Evolutionary conservation across 2,329 filamentous ascomycete genomes (phyloP), one percentile per base, ranked within the genome.

Genomic region (Aureobasidium sp.): DNA sequence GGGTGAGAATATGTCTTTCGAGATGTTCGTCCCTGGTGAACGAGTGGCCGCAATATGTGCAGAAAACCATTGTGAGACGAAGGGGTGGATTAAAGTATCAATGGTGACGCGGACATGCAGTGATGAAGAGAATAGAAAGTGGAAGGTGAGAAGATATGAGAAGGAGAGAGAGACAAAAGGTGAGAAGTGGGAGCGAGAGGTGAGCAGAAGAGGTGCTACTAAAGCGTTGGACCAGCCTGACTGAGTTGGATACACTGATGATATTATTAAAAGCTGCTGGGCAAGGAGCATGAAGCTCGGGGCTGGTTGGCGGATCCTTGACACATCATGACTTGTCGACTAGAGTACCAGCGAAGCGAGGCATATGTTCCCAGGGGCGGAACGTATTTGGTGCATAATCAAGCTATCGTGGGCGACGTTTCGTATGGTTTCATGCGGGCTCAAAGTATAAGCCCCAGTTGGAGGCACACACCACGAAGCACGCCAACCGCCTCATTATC

Each of bases 21-120:
- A 80, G 75, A 69, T 81, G 79, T 65, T 81, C 79, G 66, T 80
- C 79, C 66, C 79, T 71, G 47, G 78, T 80, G 66, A 81, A 81
- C 48, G 77, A 78, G 72, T 80, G 77, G 34, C 79, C 79, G 67
- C 79, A 81, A 64, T 81, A 81, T 59, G 79, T 80, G 69, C 79
- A 81, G 69, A 79, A 81, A 34, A 80, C 78, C 78, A 81, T 80
- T 48, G 42, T 48, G 54, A 48, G 36, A 44, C 29, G 11, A 52
- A 65, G 16, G 3, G 25, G 44, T 39, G 25, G 5, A 15, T 48
- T 37, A 59, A 8, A 29, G 76, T 65, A 59, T 49, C 60, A 62
- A 62, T 37, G 34, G 21, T 45, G 29, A 37, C 30, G 29, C 30
- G 16, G 29, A 29, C 48, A 64, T 36, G 62, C 39, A 34, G n/a